Percentiles rank a stretch among this genome's conserved stretches.
Conservation (phyloP, 1,284 basidiomycete species). For the Fomitopsis palustris region DNA sequence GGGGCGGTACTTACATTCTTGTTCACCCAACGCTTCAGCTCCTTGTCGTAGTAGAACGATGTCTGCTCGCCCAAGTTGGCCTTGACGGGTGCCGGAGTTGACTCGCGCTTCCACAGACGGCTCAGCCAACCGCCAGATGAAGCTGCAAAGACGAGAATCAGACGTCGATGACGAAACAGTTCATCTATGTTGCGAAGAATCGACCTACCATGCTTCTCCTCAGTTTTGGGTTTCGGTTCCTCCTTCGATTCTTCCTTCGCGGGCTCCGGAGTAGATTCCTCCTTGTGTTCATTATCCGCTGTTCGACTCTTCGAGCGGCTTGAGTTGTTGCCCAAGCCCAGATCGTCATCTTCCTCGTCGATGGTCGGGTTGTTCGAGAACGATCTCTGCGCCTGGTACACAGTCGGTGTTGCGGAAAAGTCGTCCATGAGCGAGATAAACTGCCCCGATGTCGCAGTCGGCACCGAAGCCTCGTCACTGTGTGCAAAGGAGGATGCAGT, state of each 20-base stretch:
- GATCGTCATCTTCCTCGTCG: slow-evolving; percentile 74
- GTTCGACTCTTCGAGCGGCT: slow-evolving; percentile 13
- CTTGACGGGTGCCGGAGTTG: slow-evolving; percentile 66
- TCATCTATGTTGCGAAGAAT: no score
- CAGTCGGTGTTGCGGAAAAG: slow-evolving; percentile 34
- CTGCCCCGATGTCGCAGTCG: slow-evolving; percentile 37
- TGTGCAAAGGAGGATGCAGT: slow-evolving; percentile 62
- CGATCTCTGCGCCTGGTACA: slow-evolving; percentile 24
- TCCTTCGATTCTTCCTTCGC: neutral
- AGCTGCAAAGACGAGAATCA: slow-evolving; percentile 14
- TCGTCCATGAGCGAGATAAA: slow-evolving; percentile 89
- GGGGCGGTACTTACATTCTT: slow-evolving; percentile 63
- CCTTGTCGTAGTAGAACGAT: slow-evolving; percentile 92
- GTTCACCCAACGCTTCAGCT: slow-evolving; percentile 95
- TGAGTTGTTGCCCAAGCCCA: slow-evolving; percentile 82
- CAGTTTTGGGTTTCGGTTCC: neutral
- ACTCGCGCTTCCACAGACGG: slow-evolving; percentile 66
- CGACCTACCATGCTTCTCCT: neutral
- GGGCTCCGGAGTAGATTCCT: slow-evolving; percentile 5
- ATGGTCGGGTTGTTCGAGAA: slow-evolving; percentile 5
- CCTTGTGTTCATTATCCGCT: slow-evolving; percentile 11
- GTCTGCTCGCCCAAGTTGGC: slow-evolving; percentile 94
- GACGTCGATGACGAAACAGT: no score
- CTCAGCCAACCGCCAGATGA: slow-evolving; percentile 74
- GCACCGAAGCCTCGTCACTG: slow-evolving; percentile 38